Base-by-base conservation (phyloP, 768 basidiomycete species). In the Fomitopsis pulvina region DNA sequence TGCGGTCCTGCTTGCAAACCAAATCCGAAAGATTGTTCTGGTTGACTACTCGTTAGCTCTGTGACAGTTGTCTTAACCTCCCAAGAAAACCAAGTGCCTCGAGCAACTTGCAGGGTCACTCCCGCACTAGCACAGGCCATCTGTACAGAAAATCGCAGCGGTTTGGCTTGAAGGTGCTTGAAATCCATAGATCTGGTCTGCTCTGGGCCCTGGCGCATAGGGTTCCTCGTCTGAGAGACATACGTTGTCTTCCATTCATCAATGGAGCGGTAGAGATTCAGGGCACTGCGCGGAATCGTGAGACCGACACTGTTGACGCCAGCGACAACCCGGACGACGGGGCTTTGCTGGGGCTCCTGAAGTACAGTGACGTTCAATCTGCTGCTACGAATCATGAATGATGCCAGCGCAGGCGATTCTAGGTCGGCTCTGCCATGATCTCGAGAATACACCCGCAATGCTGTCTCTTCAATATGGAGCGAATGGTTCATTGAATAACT, bases 31-130 rank as follows among this genome's bases (percentile, higher is more conserved):
- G n/a, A n/a, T n/a, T n/a, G n/a, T n/a, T n/a, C n/a, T n/a, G n/a
- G n/a, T n/a, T n/a, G n/a, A n/a, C n/a, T n/a, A n/a, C n/a, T 75
- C 38, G 75, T 71, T 25, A 76, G 34, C 57, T 80, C 81, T 1
- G 64, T 65, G 7, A 79, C 64, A 0, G 70, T 73, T 45, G 80
- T 68, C 48, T 76, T 69, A 20, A 81, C 66, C 50, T 82, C 77
- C 86, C 83, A 90, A 7, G 85, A 82, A 27, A 92, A 65, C 89
- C 89, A 92, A 1, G 88, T 92, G 18, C 87, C 88, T 52, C 83
- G 87, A 85, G 92, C 89, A 34, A 92, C 81, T 58, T 91, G 89
- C 5, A 92, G 74, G 3, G 79, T 78, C 8, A 89, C 70, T 22
- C 76, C 75, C 21, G 81, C 61, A 20, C 74, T 75, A 4, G 63